Conservation (phyloP, 2,329 filamentous ascomycete genomes). For the Teratosphaeria gauchensis region DNA sequence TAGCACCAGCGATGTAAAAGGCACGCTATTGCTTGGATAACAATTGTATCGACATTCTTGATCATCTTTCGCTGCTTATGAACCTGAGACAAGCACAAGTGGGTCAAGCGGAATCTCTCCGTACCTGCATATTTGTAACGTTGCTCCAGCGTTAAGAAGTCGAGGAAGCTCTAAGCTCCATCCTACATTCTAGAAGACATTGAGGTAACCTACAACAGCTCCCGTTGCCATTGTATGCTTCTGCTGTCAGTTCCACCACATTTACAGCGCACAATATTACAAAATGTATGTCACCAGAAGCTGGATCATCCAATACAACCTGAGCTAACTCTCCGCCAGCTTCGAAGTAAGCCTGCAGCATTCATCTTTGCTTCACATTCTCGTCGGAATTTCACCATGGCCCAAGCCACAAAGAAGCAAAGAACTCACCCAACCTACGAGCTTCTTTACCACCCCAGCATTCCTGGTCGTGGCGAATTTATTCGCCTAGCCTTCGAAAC, state of each 20-base stretch:
- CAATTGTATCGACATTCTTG: background rate
- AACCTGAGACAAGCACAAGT: background rate
- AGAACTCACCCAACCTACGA: conserved; percentile 21
- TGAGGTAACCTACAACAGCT: background rate
- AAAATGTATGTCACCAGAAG: background rate
- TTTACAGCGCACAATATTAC: background rate
- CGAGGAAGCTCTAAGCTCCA: background rate
- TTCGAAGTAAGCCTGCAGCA: background rate
- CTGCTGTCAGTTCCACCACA: background rate
- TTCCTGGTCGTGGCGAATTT: conserved; percentile 67
- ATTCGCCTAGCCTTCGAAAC: conserved; percentile 66
- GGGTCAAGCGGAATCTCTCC: background rate
- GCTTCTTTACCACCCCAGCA: conserved; percentile 56
- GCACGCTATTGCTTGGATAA: background rate
- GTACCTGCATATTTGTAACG: background rate
- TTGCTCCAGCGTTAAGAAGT: background rate
- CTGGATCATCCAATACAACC: background rate
- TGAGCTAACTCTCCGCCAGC: background rate
- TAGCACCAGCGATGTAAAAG: too few species aligned
- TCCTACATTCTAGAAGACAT: background rate
- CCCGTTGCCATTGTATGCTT: background rate
- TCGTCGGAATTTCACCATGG: conserved; percentile 3
- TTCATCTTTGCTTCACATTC: background rate
- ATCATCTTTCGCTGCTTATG: background rate
- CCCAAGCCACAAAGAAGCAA: conserved; percentile 10